These are phyloP conservation scores for Fusarium longipes DNA, from an alignment of 2,329 filamentous ascomycete genomes.

Conservation along the genomic window DNA sequence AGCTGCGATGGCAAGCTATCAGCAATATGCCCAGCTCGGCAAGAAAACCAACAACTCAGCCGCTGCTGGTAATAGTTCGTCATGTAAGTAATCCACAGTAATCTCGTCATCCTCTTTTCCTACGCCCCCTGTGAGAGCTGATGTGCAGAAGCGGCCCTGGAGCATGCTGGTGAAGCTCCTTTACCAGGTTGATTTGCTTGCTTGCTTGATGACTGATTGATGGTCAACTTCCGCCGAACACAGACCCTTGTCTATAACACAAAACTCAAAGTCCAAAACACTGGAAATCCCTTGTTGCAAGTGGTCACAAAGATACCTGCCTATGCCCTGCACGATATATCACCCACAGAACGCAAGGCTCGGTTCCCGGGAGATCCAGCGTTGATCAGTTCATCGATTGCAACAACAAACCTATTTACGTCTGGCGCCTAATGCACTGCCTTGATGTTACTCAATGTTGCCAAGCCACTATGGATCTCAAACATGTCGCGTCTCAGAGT, in stretches of 20 bases:
- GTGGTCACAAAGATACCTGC: not conserved
- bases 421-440: conserved; percentile 28
- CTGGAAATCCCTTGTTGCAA: not conserved
- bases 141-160: conserved; percentile 39
- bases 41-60: conserved; percentile 42
- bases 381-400: conserved; percentile 9
- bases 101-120: conserved; percentile 29
- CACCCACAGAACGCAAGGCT: conserved; percentile 25
- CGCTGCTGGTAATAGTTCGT: conserved; percentile 33
- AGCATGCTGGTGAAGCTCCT: conserved; percentile 18
- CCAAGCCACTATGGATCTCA: conserved; percentile 39
- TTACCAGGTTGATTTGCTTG: conserved; percentile 23
- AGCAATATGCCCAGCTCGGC: conserved; percentile 45
- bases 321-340: conserved; percentile 30
- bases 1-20: conserved; percentile 46
- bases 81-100: conserved; percentile 29
- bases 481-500: conserved; percentile 17
- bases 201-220: conserved; percentile 36
- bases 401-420: conserved; percentile 30
- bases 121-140: conserved; percentile 36
- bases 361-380: conserved; percentile 19
- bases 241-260: conserved; percentile 5
- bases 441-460: conserved; percentile 8
- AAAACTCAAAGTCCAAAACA: conserved; percentile 2
- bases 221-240: conserved; percentile 20